These are phyloP conservation scores for Nyctanthes arbortristis DNA, from an alignment of 257 asterid genomes.

Conservation along the genomic window DNA sequence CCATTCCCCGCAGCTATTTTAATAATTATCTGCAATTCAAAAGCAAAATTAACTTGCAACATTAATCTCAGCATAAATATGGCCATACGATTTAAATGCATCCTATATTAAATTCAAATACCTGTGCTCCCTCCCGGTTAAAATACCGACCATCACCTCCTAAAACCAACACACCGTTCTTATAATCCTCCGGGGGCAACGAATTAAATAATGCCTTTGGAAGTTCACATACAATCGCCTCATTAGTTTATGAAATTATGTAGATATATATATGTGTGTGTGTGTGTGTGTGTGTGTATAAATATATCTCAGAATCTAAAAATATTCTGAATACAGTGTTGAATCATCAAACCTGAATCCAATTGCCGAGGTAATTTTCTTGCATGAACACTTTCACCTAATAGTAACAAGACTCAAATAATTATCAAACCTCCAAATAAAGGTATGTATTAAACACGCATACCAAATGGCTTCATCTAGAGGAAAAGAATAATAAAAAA, in stretches of 20 bases:
- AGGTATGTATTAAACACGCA: slow-evolving; percentile 15
- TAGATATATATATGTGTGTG: too few relatives aligned
- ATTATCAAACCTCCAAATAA: slow-evolving; percentile 15
- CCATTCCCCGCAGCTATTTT: slow-evolving; percentile 94
- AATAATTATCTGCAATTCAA: slow-evolving; percentile 70
- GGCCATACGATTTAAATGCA: too few relatives aligned
- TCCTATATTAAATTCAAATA: slow-evolving; percentile 18
- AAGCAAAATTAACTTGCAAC: slow-evolving; percentile 27
- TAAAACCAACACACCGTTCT: slow-evolving; percentile 69
- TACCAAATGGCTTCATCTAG: slow-evolving; percentile 17
- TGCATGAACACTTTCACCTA: slow-evolving; percentile 89
- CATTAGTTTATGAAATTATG: slow-evolving; percentile 1
- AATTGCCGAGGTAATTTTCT: slow-evolving; percentile 86
- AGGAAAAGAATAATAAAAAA: background rate
- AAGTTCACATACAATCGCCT: slow-evolving; percentile 20
- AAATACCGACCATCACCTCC: slow-evolving; percentile 99
- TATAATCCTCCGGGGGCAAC: slow-evolving; percentile 79
- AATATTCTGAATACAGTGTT: slow-evolving; percentile 11
- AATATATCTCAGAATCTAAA: slow-evolving; percentile 5
- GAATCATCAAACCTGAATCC: slow-evolving; percentile 82
- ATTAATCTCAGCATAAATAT: background rate
- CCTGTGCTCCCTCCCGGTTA: slow-evolving; percentile 95
- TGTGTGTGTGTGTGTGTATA: too few relatives aligned
- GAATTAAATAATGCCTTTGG: slow-evolving; percentile 90
- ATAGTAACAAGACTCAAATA: slow-evolving; percentile 21